Evolutionary conservation across 306 rosid species (phyloP), one percentile per base, ranked within the genome.

Genomic region (Dalbergia oliveri): DNA sequence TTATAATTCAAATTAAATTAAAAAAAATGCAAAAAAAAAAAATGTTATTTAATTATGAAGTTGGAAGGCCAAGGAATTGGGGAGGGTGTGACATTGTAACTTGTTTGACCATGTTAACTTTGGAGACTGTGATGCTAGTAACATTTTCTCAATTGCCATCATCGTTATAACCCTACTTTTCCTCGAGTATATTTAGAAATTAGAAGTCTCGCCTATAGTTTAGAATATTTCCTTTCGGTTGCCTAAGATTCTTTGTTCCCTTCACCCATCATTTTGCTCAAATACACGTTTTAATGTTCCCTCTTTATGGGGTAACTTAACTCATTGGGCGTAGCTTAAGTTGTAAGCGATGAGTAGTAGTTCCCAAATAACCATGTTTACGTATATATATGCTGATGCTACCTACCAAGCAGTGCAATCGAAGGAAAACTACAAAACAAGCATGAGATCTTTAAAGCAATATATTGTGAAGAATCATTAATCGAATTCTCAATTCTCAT

Each of bases 171-270:
- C 69, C 72, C 62, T 47, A 79, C 33, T 79, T 74, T 66, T 77
- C 66, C 75, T 80, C 71, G 44, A 74, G 79, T 72, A 73, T 84
- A 2, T 26, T 26, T 26, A 26, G 31, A 26, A 26, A 26, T 75
- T 80, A 73, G 67, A 71, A 81, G 78, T 67, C 73, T 82, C 82
- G 33, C 74, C 76, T 64, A 73, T 64, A 44, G 72, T 76, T 85
- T 86, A 83, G 39, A 81, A 82, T 85, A 68, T 14, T 13, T 87
- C 61, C 62, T 85, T 84, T 75, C 87, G 83, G 84, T 87, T 82
- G 69, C 88, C 89, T 35, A 73, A 89, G 89, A 89, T 88, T 92
- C 91, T 79, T 66, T 89, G 88, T 89, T 83, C 85, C 94, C 89
- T 85, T 74, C 86, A 85, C 88, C 63, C 84, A 79, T 77, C 78